phyloP scores from a whole-genome alignment of 2,329 filamentous ascomycete species.

The Mollisiaceae sp. region DNA sequence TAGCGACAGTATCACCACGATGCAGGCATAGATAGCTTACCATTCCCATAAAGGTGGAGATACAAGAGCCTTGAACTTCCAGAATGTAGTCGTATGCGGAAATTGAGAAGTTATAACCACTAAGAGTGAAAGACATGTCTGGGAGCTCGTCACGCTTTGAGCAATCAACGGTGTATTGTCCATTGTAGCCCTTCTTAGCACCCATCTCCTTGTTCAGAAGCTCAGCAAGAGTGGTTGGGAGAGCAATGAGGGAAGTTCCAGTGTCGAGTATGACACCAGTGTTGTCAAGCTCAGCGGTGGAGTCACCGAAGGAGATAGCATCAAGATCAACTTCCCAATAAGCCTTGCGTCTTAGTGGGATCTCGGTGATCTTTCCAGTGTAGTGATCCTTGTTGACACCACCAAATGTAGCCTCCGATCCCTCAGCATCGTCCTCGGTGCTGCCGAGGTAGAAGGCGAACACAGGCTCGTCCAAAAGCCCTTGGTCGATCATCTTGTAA shows the following conservation, averaged over 20 bases:
- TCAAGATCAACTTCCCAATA: constrained; percentile 99
- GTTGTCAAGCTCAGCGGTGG: constrained; percentile 86
- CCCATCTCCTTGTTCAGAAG: constrained; percentile 97
- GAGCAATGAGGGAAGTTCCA: constrained; percentile 94
- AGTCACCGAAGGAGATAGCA: constrained; percentile 85
- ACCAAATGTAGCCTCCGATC: constrained; percentile 90
- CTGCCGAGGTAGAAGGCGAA: constrained; percentile 96
- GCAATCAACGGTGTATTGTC: constrained; percentile 95
- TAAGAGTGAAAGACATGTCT: constrained; percentile 88
- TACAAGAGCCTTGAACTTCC: constrained; percentile 92
- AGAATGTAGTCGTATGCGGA: constrained; percentile 91
- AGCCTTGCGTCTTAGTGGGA: constrained; percentile 95
- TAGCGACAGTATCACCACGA: constrained; percentile 64
- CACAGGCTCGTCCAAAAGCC: constrained; percentile 85
- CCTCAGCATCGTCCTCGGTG: constrained; percentile 69
- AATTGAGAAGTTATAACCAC: constrained; percentile 93
- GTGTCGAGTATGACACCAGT: constrained; percentile 98
- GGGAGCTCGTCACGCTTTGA: constrained; percentile 81
- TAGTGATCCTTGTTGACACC: constrained; percentile 82
- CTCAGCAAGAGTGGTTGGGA: constrained; percentile 89
- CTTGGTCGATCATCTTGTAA: constrained; percentile 93
- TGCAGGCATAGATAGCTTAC: constrained; percentile 54
- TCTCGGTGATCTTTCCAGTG: constrained; percentile 86
- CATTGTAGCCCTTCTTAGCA: constrained; percentile 96
- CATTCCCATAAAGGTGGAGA: constrained; percentile 98